These are phyloP conservation scores for Trametes sanguinea DNA, from an alignment of 768 basidiomycete species.

Conservation along the genomic window DNA sequence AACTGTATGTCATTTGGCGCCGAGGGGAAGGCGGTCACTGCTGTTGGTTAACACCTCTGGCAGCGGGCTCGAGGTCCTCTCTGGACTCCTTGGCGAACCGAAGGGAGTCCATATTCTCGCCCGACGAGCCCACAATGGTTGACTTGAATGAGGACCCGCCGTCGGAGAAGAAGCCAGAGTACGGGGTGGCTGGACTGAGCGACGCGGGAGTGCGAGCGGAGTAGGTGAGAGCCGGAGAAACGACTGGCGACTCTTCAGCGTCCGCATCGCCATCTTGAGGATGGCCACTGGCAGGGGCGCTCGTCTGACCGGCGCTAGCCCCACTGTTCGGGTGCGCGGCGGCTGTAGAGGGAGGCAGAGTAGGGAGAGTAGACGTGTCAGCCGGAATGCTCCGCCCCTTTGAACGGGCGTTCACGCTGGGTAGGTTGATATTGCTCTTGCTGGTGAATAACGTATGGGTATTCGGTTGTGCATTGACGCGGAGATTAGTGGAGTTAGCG, in stretches of 20 bases:
- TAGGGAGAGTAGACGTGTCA: neutral
- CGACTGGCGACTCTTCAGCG: constrained; percentile 27
- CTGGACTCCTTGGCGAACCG: neutral
- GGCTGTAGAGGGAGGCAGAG: neutral
- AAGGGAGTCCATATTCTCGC: neutral
- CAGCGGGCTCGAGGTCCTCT: neutral
- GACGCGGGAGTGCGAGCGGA: constrained; percentile 34
- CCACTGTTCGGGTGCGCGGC: neutral
- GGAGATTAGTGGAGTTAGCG: neutral
- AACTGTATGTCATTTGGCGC: too few species aligned
- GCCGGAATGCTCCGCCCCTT: neutral
- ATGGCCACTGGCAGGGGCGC: neutral
- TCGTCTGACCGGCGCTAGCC: neutral
- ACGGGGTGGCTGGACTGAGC: constrained; percentile 34
- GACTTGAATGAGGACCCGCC: constrained; percentile 29
- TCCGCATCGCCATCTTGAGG: constrained; percentile 19
- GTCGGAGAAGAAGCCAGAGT: constrained; percentile 31
- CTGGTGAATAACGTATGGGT: constrained; percentile 21
- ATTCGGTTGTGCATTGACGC: constrained; percentile 7
- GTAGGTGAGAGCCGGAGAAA: constrained; percentile 36
- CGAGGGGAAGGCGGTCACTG: too few species aligned
- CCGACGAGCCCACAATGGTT: neutral
- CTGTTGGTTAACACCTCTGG: too few species aligned
- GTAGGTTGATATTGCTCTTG: constrained; percentile 22
- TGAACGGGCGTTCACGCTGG: constrained; percentile 5